A percentile compares a stretch with the other conserved stretches of the same genome.
These are phyloP conservation scores for Trichoderma sp. DNA, from an alignment of 2,329 filamentous ascomycete species.

Conservation along the genomic window DNA sequence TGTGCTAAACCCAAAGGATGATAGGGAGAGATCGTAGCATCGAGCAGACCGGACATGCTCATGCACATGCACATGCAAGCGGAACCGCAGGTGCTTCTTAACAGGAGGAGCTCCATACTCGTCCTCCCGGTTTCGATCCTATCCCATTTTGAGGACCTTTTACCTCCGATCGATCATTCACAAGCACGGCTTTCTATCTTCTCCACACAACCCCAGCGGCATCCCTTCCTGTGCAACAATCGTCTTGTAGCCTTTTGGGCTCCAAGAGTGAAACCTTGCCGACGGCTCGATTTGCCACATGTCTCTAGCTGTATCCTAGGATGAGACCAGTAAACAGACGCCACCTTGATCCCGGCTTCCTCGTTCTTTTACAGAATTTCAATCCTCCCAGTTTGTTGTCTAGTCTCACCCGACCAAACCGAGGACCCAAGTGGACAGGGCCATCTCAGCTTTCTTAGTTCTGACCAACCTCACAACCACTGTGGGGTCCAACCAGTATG, in stretches of 20 bases:
- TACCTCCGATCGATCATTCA: slow-evolving; percentile 13
- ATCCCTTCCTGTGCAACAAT: background rate
- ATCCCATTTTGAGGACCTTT: background rate
- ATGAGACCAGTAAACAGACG: background rate
- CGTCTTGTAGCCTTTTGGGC: background rate
- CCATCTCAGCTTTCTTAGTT: background rate
- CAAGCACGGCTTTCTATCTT: slow-evolving; percentile 6
- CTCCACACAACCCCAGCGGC: slow-evolving; percentile 7
- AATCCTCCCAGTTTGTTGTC: background rate
- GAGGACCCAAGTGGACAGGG: background rate
- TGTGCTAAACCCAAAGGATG: slow-evolving; percentile 11
- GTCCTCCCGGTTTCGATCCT: background rate
- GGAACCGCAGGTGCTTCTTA: slow-evolving; percentile 2
- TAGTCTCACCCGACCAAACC: background rate
- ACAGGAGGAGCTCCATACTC: background rate
- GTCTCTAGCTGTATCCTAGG: background rate
- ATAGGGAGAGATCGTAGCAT: slow-evolving; percentile 21
- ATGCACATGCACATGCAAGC: slow-evolving; percentile 14
- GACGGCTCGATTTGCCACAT: background rate
- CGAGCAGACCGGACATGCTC: slow-evolving; percentile 9
- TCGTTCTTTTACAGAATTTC: background rate
- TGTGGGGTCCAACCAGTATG: background rate
- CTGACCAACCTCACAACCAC: background rate
- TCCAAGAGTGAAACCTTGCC: slow-evolving; percentile 1
- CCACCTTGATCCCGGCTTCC: background rate